Conservation (phyloP, 2,329 filamentous ascomycete genomes). For the Drechmeria coniospora region DNA sequence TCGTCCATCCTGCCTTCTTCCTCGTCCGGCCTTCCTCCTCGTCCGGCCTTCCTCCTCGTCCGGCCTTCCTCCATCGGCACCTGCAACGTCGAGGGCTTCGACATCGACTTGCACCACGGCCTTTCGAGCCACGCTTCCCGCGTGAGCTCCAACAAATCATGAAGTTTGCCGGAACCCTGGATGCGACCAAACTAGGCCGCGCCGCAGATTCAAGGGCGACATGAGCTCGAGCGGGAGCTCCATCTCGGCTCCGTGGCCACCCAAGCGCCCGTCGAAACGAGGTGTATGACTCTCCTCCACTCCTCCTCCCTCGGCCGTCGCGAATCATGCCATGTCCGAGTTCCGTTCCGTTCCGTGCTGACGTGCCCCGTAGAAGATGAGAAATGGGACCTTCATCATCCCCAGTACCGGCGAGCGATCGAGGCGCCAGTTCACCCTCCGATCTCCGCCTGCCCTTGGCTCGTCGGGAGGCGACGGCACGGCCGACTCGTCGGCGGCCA, state of each 20-base stretch:
- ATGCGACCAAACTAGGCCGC: conserved; percentile 1
- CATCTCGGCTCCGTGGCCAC: conserved; percentile 22
- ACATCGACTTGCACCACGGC: no score
- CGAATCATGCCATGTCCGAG: background rate
- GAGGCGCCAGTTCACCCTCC: conserved; percentile 64
- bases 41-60: no score
- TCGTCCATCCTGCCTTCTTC: no score
- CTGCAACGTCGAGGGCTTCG: no score
- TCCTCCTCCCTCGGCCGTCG: background rate
- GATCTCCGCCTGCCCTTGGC: conserved; percentile 25
- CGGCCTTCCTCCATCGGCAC: no score
- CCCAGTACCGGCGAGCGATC: conserved; percentile 75
- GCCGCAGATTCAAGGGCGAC: conserved; percentile 8
- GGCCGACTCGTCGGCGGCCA: background rate
- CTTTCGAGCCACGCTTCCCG: no score
- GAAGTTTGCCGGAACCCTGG: conserved; percentile 1
- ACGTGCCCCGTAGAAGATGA: conserved; percentile 42
- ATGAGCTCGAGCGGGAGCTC: conserved; percentile 20
- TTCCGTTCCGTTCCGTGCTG: background rate
- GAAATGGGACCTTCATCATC: conserved; percentile 75
- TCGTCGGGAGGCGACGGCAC: conserved; percentile 11
- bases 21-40: no score
- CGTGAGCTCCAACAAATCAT: no score
- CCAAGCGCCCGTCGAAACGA: conserved; percentile 28
- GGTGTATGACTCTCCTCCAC: conserved; percentile 19